Base-by-base conservation (phyloP, 768 basidiomycete species). In the Mycena indigotica region DNA sequence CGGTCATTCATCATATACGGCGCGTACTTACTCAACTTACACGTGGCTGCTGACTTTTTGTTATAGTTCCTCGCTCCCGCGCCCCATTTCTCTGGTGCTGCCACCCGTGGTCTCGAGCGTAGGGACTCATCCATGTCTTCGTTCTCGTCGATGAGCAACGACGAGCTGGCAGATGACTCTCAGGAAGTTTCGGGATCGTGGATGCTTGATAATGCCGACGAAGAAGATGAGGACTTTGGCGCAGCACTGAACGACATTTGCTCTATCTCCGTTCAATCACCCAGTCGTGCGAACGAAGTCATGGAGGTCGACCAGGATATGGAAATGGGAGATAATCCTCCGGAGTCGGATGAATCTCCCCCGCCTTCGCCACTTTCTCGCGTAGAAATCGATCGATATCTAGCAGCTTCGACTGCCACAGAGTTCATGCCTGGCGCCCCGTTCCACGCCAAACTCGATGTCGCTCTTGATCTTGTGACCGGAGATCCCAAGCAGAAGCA, bases 41-140 rank as follows among this genome's bases (percentile, higher is more conserved):
- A 17, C 19, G 28, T 13, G 38, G 15, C 29, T 28, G 35, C 21
- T n/a, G 38, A 23, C 13, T 21, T 44, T 24, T 28, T 40, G 21
- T 17, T 28, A 15, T 23, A 19, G 16, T 21, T 21, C 17, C 21
- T 40, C 26, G 13, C 52, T 5, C 32, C 35, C 15, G 30, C 21
- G 10, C 16, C 16, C 30, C 12, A 53, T 53, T 28, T 24, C 30
- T 46, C 56, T 67, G 32, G 32, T 35, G 10, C 17, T 35, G 32
- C 32, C 32, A 35, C 32, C 32, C 32, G 32, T 17, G 32, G 32
- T 17, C 32, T 35, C 10, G 32, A 35, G 17, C 32, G 32, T 17
- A 8, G 17, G 17, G 32, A 35, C 32, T 35, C 32, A 17, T 8
- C 32, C 8, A 35, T 35, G 32, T 44, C 41, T 8, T 16, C 8